These are phyloP conservation scores for Agrocybe chaxingu DNA, from an alignment of 768 basidiomycete species.

Conservation along the genomic window DNA sequence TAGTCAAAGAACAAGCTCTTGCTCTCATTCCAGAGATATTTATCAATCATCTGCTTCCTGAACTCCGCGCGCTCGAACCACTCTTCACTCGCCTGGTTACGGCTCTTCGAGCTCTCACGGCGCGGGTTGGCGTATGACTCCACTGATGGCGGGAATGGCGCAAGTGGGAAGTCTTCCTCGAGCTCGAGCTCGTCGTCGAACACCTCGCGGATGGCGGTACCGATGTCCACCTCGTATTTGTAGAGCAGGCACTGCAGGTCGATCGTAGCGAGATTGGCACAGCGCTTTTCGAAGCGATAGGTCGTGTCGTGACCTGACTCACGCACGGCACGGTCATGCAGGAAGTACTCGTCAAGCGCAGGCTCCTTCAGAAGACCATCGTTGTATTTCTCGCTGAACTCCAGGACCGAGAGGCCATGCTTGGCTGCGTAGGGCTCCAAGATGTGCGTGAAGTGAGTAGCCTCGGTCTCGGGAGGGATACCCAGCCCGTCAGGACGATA, in stretches of 20 bases:
- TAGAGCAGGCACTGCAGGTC: slow-evolving; percentile 94
- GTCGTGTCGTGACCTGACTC: slow-evolving; percentile 97
- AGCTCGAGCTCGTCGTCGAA: slow-evolving; percentile 91
- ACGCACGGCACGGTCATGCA: slow-evolving; percentile 94
- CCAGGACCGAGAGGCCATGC: slow-evolving; percentile 88
- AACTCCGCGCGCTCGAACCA: slow-evolving; percentile 92
- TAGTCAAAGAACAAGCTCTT: slow-evolving; percentile 95
- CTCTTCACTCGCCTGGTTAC: slow-evolving; percentile 75
- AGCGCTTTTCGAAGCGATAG: slow-evolving; percentile 96
- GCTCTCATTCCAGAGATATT: slow-evolving; percentile 96
- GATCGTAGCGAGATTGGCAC: slow-evolving; percentile 94
- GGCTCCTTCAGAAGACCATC: slow-evolving; percentile 81
- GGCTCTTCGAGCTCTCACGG: slow-evolving; percentile 55
- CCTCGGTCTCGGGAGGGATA: slow-evolving; percentile 98
- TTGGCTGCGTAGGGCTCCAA: slow-evolving; percentile 93
- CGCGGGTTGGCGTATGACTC: slow-evolving; percentile 63
- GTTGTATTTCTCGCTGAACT: slow-evolving; percentile 97
- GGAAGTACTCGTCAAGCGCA: slow-evolving; percentile 91
- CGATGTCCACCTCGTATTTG: slow-evolving; percentile 99
- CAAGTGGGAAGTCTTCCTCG: slow-evolving; percentile 87
- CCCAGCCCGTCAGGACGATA: slow-evolving; percentile 93
- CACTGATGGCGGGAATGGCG: slow-evolving; percentile 86
- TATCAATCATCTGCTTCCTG: slow-evolving; percentile 83
- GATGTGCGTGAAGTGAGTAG: slow-evolving; percentile 96
- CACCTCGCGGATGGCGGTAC: slow-evolving; percentile 93